These are phyloP conservation scores for Candida loeiensis DNA, from an alignment of 805 yeast genomes.

Conservation along the genomic window DNA sequence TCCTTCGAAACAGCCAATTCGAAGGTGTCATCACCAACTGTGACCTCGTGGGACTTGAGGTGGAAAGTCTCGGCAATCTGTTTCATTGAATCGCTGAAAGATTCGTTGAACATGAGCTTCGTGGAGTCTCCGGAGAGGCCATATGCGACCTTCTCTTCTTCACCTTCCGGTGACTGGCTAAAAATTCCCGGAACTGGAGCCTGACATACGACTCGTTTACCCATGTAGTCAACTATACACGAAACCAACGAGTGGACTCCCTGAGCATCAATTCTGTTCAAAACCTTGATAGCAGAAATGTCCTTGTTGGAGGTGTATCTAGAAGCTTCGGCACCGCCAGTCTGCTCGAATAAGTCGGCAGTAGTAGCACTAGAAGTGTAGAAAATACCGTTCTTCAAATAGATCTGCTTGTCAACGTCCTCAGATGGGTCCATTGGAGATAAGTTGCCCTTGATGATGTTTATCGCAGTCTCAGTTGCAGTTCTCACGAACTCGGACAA, in stretches of 20 bases:
- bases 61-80: conserved; percentile 73
- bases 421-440: conserved; percentile 81
- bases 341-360: conserved; percentile 52
- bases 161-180: conserved; percentile 40
- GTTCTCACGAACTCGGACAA: conserved; percentile 71
- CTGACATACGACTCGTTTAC: conserved; percentile 84
- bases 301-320: conserved; percentile 78
- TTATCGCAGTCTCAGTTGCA: conserved; percentile 77
- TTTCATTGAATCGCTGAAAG: conserved; percentile 54
- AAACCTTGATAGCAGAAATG: conserved; percentile 61
- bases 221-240: conserved; percentile 85
- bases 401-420: conserved; percentile 58
- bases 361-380: conserved; percentile 68
- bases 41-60: conserved; percentile 63
- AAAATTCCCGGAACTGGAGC: conserved; percentile 94
- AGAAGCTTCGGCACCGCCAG: conserved; percentile 86
- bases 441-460: conserved; percentile 69
- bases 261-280: conserved; percentile 61
- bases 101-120: conserved; percentile 46
- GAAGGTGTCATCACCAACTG: conserved; percentile 41
- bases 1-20: conserved; percentile 68
- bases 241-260: conserved; percentile 74
- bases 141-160: conserved; percentile 57
- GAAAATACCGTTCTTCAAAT: conserved; percentile 77
- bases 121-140: conserved; percentile 67